Conservation (phyloP, 176 grass and related monocot genomes). For the Triticum urartu region DNA sequence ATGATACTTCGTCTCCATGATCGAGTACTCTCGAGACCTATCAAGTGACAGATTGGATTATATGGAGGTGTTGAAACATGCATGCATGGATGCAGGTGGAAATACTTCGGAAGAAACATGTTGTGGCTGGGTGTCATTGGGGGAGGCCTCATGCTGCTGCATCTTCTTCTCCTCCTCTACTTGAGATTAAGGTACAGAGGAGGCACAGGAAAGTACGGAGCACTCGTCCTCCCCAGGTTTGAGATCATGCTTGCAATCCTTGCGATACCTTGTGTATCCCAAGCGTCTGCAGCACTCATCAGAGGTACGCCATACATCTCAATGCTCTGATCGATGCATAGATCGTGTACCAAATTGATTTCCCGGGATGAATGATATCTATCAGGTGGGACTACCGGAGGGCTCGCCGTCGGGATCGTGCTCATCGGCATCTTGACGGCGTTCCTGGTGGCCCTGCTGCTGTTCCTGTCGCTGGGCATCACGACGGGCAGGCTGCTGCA, state of each 20-base stretch:
- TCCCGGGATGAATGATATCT: not conserved
- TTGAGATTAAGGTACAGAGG: conserved; percentile 42
- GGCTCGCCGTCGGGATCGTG: conserved; percentile 52
- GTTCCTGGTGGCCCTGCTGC: conserved; percentile 55
- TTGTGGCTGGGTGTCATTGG: conserved; percentile 77
- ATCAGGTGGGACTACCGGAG: conserved; percentile 51
- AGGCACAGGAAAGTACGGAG: conserved; percentile 31
- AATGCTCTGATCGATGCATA: not conserved
- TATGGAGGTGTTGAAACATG: not conserved
- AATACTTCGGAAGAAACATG: conserved; percentile 82
- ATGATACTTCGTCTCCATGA: conserved; percentile 24
- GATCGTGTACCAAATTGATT: not conserved
- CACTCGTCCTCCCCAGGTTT: conserved; percentile 68
- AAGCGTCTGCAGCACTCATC: conserved; percentile 64
- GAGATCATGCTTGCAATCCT: conserved; percentile 75
- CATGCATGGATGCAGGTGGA: conserved; percentile 59
- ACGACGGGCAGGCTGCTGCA: conserved; percentile 68
- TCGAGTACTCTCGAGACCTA: not conserved
- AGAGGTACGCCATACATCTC: conserved; percentile 20
- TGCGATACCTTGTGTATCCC: conserved; percentile 66
- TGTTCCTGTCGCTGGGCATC: conserved; percentile 87
- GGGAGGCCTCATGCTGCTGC: conserved; percentile 61
- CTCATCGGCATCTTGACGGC: conserved; percentile 46
- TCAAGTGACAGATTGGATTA: not conserved
- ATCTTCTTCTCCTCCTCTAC: conserved; percentile 44